Conservation (phyloP, 164 flowering plant species). For the Vitis rupestris region DNA sequence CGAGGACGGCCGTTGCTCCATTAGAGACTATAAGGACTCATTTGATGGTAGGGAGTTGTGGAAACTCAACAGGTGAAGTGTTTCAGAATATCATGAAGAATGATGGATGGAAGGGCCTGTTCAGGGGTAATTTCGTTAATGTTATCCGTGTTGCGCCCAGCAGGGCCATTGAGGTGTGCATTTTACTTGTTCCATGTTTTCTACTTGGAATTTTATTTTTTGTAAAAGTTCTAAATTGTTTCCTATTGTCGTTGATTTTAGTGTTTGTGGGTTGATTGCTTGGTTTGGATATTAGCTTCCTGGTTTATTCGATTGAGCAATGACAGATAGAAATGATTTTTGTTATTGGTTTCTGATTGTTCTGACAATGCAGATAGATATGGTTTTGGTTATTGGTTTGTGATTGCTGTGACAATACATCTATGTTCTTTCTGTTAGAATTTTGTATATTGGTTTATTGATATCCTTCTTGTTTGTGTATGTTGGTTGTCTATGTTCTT, state of each 20-base stretch:
- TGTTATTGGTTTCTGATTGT: neutral
- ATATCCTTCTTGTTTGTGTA: too few species aligned
- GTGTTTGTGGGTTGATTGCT: neutral
- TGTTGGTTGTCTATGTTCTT: too few species aligned
- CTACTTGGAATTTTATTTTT: too few species aligned
- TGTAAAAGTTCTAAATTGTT: neutral
- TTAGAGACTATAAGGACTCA: constrained; percentile 88
- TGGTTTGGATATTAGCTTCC: neutral
- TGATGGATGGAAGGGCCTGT: constrained; percentile 90
- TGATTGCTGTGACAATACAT: too few species aligned
- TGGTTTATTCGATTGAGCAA: neutral
- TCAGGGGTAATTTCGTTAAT: constrained; percentile 81
- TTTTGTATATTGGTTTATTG: too few species aligned
- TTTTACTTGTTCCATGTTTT: neutral
- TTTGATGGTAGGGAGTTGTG: constrained; percentile 87
- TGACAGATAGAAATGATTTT: too few species aligned
- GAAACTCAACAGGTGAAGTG: constrained; percentile 60
- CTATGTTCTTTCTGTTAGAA: too few species aligned
- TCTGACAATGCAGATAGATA: too few species aligned
- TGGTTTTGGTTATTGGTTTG: too few species aligned
- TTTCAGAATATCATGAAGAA: constrained; percentile 61
- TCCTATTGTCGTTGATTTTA: neutral
- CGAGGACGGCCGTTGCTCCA: constrained; percentile 77
- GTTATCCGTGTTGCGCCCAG: constrained; percentile 87
- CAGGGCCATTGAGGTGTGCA: constrained; percentile 74